Evolutionary conservation across 257 asterid genomes (phyloP).

Genomic region (Ehretia macrophylla): DNA sequence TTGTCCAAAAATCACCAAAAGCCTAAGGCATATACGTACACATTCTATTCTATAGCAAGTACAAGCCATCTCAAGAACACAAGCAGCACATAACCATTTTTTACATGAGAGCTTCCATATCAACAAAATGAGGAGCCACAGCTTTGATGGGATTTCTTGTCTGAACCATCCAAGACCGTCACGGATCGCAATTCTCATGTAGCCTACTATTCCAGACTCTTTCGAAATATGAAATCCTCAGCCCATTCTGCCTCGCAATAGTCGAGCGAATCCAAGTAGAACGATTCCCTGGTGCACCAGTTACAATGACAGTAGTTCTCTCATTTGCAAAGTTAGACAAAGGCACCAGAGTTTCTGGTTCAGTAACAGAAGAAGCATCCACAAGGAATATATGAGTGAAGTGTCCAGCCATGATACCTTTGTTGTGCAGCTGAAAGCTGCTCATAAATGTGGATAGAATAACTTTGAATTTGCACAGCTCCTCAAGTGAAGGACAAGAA

Average conservation of each 20-base stretch:
- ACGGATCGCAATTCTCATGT: no score
- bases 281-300: conserved; percentile 16
- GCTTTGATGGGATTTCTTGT: no score
- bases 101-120: no score
- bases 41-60: no score
- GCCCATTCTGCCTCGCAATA: conserved; percentile 26
- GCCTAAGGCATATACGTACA: no score
- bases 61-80: no score
- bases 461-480: conserved; percentile 12
- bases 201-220: conserved; percentile 4
- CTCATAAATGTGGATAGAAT: conserved; percentile 18
- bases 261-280: conserved; percentile 29
- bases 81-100: no score
- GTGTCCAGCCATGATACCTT: no score
- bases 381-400: conserved; percentile 25
- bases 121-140: no score
- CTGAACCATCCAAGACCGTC: no score
- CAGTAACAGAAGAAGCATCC: conserved; percentile 28
- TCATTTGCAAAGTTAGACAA: conserved; percentile 15
- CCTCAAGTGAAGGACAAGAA: conserved; percentile 17
- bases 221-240: conserved; percentile 26
- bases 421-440: conserved; percentile 13
- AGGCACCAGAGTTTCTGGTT: conserved; percentile 28
- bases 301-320: conserved; percentile 15
- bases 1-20: no score